Percentiles rank a stretch among this genome's conserved stretches.
These are phyloP conservation scores for Albugo candida DNA, from an alignment of 352 stramenopile genomes.

Conservation along the genomic window DNA sequence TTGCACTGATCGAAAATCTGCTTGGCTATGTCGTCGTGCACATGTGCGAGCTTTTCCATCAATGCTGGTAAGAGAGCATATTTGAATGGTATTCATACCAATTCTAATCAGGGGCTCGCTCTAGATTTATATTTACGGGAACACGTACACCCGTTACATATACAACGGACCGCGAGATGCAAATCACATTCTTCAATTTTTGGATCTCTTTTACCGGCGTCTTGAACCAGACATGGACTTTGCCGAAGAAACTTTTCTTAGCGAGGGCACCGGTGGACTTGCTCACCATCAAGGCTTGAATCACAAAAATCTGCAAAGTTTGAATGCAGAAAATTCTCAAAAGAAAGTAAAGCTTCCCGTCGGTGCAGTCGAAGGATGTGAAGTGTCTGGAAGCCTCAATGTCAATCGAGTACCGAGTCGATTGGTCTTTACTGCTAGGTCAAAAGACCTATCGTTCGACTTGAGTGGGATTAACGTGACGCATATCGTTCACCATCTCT, in stretches of 20 bases:
- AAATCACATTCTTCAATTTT: conserved; percentile 54
- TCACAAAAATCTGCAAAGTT: conserved; percentile 10
- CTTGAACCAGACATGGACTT: conserved; percentile 61
- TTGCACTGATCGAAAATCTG: conserved; percentile 42
- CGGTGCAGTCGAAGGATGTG: conserved; percentile 39
- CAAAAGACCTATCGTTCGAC: conserved; percentile 52
- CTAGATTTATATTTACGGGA: conserved; percentile 72
- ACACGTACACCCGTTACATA: conserved; percentile 54
- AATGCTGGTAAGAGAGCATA: conserved; percentile 25
- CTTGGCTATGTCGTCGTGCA: conserved; percentile 40
- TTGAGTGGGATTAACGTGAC: conserved; percentile 33
- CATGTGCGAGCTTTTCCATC: conserved; percentile 65
- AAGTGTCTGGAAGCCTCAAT: conserved; percentile 57
- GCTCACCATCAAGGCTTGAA: conserved; percentile 17
- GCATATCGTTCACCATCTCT: conserved; percentile 66
- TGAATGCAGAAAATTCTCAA: conserved; percentile 10
- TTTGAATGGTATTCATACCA: not conserved
- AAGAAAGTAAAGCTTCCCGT: not conserved
- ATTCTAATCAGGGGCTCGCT: not conserved
- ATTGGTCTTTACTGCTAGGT: conserved; percentile 42
- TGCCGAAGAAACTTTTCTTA: conserved; percentile 26
- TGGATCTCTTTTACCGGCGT: conserved; percentile 69
- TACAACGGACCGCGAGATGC: conserved; percentile 62
- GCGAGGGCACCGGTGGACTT: conserved; percentile 5
- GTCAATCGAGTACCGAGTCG: conserved; percentile 59